A percentile compares a stretch with the other conserved stretches of the same genome.
phyloP scores from a whole-genome alignment of 139 green algal genomes.

The Dunaliella primolecta region DNA sequence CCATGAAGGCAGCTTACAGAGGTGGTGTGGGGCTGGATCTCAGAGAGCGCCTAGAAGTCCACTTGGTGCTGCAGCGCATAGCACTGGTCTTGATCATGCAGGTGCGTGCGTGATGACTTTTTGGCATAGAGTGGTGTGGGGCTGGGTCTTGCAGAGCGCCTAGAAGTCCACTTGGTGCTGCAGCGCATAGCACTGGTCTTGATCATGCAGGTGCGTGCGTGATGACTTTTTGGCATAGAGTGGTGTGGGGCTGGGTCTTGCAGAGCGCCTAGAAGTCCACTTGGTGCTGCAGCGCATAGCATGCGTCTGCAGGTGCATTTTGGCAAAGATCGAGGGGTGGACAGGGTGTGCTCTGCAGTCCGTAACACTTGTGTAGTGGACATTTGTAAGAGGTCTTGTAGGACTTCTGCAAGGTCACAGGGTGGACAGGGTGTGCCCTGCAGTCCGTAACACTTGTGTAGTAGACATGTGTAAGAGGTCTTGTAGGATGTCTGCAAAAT shows the following conservation, averaged over 20 bases:
- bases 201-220: constrained; percentile 19
- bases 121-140: constrained; percentile 9
- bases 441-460: no score
- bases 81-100: constrained; percentile 33
- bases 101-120: not conserved
- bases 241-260: constrained; percentile 24
- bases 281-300: constrained; percentile 43
- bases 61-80: constrained; percentile 41
- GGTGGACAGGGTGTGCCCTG: no score
- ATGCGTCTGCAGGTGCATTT: no score
- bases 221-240: not conserved
- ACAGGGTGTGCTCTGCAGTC: no score
- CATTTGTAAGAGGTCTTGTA: no score
- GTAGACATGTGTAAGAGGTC: no score
- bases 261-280: constrained; percentile 26
- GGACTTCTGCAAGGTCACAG: no score
- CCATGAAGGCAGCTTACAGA: constrained; percentile 21
- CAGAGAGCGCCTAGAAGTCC: constrained; percentile 24
- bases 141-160: constrained; percentile 20
- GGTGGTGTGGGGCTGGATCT: constrained; percentile 25
- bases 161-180: constrained; percentile 37
- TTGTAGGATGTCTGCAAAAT: no score
- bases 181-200: constrained; percentile 37
- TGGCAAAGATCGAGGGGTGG: no score
- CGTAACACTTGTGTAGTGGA: no score